phyloP scores from a whole-genome alignment of 2,329 filamentous ascomycete species.

The Nothophoma quercina region DNA sequence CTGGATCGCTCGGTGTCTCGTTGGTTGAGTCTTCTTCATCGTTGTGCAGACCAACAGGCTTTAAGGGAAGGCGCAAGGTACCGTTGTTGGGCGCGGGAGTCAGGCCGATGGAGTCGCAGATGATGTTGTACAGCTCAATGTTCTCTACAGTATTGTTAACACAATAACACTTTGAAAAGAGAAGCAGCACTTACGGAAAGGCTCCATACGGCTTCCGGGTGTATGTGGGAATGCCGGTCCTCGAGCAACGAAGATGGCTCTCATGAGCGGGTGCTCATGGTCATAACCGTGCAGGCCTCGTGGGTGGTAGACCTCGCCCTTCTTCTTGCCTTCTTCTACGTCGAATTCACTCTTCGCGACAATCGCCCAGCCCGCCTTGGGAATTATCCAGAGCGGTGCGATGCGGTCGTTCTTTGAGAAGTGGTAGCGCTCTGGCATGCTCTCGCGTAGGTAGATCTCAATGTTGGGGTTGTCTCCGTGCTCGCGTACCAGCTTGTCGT shows the following conservation, averaged over 20 bases:
- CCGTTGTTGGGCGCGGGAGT: slow-evolving; percentile 83
- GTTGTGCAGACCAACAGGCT: slow-evolving; percentile 67
- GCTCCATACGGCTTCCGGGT: slow-evolving; percentile 78
- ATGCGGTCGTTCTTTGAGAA: slow-evolving; percentile 89
- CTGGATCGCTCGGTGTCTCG: slow-evolving; percentile 64
- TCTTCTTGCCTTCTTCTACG: slow-evolving; percentile 69
- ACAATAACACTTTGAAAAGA: not conserved
- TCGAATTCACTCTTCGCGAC: slow-evolving; percentile 82
- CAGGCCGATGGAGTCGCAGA: slow-evolving; percentile 86
- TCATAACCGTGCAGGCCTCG: slow-evolving; percentile 93
- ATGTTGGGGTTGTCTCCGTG: slow-evolving; percentile 71
- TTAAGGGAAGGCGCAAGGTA: slow-evolving; percentile 76
- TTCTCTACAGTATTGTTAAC: slow-evolving; percentile 69
- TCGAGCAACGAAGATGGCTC: slow-evolving; percentile 90
- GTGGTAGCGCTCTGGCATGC: slow-evolving; percentile 94
- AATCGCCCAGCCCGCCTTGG: slow-evolving; percentile 91
- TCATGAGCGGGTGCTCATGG: slow-evolving; percentile 92
- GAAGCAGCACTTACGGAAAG: slow-evolving; percentile 75
- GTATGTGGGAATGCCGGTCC: slow-evolving; percentile 91
- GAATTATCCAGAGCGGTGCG: slow-evolving; percentile 92
- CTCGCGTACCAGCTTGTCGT: slow-evolving; percentile 64
- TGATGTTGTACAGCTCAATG: slow-evolving; percentile 90
- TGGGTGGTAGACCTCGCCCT: slow-evolving; percentile 76
- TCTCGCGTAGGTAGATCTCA: slow-evolving; percentile 85
- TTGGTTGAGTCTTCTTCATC: slow-evolving; percentile 55